These are phyloP conservation scores for Nemania abortiva DNA, from an alignment of 2,329 filamentous ascomycete genomes.

Conservation along the genomic window DNA sequence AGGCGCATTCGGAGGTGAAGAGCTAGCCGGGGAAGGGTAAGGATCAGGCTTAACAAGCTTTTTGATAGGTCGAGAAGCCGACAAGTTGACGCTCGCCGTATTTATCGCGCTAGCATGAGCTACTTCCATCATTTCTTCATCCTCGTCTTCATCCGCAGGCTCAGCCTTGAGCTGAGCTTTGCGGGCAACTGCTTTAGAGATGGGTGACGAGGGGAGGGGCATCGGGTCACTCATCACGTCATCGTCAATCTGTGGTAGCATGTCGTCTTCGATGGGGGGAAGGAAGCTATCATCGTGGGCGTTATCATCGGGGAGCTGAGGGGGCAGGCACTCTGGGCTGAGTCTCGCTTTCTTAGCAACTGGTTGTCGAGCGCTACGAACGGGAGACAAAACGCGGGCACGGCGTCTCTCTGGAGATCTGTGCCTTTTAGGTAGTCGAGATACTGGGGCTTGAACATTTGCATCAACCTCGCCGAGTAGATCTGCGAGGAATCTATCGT, in stretches of 20 bases:
- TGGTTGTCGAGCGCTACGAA: conserved; percentile 65
- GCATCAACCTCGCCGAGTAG: conserved; percentile 89
- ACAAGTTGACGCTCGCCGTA: conserved; percentile 82
- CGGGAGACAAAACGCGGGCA: conserved; percentile 83
- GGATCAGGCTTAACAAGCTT: conserved; percentile 76
- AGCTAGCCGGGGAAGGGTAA: conserved; percentile 78
- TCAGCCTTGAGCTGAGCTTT: conserved; percentile 68
- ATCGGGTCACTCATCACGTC: conserved; percentile 87
- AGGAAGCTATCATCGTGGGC: conserved; percentile 69
- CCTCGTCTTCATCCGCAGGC: conserved; percentile 72
- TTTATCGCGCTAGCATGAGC: conserved; percentile 79
- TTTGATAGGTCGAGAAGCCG: conserved; percentile 81
- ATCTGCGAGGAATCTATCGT: conserved; percentile 86
- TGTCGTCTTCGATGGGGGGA: conserved; percentile 71
- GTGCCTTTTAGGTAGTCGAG: conserved; percentile 71
- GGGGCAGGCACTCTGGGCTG: conserved; percentile 62
- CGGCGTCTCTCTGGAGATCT: conserved; percentile 83
- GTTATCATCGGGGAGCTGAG: conserved; percentile 64
- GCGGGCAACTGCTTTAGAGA: conserved; percentile 80
- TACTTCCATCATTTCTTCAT: conserved; percentile 89
- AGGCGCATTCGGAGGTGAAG: conserved; percentile 76
- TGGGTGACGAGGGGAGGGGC: conserved; percentile 80
- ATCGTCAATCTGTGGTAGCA: conserved; percentile 54
- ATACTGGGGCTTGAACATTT: conserved; percentile 69
- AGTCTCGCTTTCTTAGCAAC: conserved; percentile 69